Evolutionary conservation across 31 red algal species (phyloP).

Genomic region (Endocladia muricata): DNA sequence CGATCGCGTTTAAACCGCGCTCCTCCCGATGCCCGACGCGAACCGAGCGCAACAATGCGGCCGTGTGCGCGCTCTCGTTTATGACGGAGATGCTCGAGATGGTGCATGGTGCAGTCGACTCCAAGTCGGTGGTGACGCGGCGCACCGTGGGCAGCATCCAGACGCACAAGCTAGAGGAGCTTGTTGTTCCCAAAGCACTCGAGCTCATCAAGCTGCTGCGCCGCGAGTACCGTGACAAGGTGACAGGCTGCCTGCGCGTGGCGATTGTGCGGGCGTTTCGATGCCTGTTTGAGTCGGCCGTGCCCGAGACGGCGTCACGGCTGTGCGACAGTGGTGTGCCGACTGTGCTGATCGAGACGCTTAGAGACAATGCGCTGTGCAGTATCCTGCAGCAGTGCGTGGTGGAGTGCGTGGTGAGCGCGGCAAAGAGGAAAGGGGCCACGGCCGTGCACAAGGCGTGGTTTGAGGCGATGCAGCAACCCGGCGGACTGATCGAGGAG

Average conservation of each 20-base stretch:
- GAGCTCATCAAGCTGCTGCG: background rate
- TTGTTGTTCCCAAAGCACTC: background rate
- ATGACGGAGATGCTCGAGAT: slow-evolving; percentile 4
- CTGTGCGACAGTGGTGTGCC: background rate
- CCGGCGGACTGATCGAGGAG: slow-evolving; percentile 10
- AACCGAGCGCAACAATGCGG: background rate
- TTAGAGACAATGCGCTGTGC: background rate
- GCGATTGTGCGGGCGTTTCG: slow-evolving; percentile 1
- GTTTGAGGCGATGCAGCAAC: background rate
- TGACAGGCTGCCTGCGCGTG: background rate
- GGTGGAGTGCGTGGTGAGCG: background rate
- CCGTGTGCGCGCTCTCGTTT: background rate
- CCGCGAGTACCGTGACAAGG: background rate
- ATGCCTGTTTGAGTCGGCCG: background rate
- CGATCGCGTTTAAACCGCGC: too few species aligned
- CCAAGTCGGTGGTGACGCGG: slow-evolving; percentile 7
- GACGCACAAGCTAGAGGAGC: background rate
- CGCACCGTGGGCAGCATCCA: slow-evolving; percentile 7
- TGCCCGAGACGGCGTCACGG: background rate
- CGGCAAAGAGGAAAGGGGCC: background rate
- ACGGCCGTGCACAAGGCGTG: background rate
- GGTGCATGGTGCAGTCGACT: background rate
- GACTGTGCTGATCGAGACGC: background rate
- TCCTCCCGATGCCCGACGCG: background rate
- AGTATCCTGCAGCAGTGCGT: slow-evolving; percentile 5